Conservation (phyloP, 2,329 filamentous ascomycete species). For the Furcasterigmium furcatum region DNA sequence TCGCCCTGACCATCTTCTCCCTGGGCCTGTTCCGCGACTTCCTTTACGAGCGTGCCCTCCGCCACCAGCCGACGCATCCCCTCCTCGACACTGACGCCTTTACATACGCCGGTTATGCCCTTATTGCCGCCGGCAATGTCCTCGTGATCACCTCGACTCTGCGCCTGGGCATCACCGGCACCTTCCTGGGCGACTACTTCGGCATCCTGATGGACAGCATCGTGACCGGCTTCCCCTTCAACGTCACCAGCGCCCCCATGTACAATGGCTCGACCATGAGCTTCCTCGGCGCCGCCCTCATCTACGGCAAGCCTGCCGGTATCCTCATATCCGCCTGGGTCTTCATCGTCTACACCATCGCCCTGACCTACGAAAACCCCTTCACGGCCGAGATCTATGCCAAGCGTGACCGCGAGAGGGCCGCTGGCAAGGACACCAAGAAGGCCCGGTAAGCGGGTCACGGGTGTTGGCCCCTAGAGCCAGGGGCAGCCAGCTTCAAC, state of each 20-base stretch:
- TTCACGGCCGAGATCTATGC: constrained; percentile 93
- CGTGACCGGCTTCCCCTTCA: constrained; percentile 95
- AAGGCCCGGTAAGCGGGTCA: constrained; percentile 41
- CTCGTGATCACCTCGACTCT: constrained; percentile 89
- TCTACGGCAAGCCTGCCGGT: constrained; percentile 85
- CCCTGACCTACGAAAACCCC: constrained; percentile 85
- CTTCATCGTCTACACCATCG: constrained; percentile 73
- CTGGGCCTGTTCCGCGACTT: constrained; percentile 86
- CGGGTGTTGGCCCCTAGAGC: not conserved
- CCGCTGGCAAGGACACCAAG: constrained; percentile 41
- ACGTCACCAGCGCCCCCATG: constrained; percentile 87
- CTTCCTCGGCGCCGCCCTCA: constrained; percentile 83
- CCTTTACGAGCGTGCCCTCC: constrained; percentile 82
- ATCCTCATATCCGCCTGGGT: constrained; percentile 74
- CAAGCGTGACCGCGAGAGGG: constrained; percentile 67
- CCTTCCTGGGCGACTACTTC: constrained; percentile 97
- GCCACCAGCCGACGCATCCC: constrained; percentile 71
- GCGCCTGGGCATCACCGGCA: constrained; percentile 89
- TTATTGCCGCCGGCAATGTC: constrained; percentile 74
- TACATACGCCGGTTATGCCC: constrained; percentile 63
- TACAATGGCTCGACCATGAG: constrained; percentile 92
- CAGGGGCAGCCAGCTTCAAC: not conserved
- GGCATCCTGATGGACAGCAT: constrained; percentile 95
- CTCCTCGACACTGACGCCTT: constrained; percentile 59
- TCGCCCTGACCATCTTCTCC: constrained; percentile 86